Conservation (phyloP, 139 green algal genomes). For the Diplosphaera chodatii region DNA sequence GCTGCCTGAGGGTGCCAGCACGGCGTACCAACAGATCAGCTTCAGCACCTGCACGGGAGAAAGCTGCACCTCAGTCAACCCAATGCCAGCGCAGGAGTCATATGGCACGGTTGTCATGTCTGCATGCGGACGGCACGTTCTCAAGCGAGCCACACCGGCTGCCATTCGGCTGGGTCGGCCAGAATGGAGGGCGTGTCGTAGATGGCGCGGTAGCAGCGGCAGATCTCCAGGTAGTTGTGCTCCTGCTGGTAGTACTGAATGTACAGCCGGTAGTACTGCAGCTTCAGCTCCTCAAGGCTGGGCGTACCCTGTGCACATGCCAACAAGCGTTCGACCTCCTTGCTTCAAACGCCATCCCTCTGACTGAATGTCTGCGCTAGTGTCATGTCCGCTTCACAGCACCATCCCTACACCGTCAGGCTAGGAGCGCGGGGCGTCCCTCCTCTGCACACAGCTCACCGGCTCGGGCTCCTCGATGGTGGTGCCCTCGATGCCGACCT, state of each 20-base stretch:
- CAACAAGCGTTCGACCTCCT: no score
- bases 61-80: conserved; percentile 11
- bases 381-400: no score
- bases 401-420: no score
- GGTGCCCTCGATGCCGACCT: conserved; percentile 87
- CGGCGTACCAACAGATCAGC: conserved; percentile 82
- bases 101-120: no score
- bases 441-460: no score
- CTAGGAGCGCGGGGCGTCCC: no score
- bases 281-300: conserved; percentile 81
- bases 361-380: no score
- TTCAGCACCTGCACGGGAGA: conserved; percentile 60
- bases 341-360: no score
- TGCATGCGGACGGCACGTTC: no score
- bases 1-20: conserved; percentile 72
- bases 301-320: conserved; percentile 71
- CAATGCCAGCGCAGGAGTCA: no score
- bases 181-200: conserved; percentile 48
- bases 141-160: conserved; percentile 42
- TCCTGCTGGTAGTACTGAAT: conserved; percentile 80
- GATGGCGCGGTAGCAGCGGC: conserved; percentile 65
- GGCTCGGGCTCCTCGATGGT: conserved; percentile 81
- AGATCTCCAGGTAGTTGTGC: conserved; percentile 93
- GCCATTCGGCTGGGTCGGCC: conserved; percentile 47
- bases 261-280: conserved; percentile 90